Conservation (phyloP, 2,329 filamentous ascomycete species). For the Paramyrothecium sp. region DNA sequence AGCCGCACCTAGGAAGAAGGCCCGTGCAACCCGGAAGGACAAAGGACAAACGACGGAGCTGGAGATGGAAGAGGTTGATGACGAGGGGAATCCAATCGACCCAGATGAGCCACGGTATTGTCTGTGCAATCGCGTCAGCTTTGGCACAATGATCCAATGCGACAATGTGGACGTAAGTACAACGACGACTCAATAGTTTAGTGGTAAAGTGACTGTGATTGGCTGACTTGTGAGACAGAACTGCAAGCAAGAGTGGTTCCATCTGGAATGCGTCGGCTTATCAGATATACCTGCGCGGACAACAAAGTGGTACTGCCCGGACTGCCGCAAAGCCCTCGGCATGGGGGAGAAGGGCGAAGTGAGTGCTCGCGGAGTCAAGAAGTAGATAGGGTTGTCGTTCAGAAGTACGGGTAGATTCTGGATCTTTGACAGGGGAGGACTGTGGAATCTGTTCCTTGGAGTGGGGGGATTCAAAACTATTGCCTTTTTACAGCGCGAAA, state of each 20-base stretch:
- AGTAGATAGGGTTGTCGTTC: constrained; percentile 18
- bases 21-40: constrained; percentile 46
- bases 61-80: constrained; percentile 60
- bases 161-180: constrained; percentile 71
- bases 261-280: constrained; percentile 73
- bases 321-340: constrained; percentile 64
- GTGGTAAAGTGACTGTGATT: not conserved
- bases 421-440: constrained; percentile 7
- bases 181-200: constrained; percentile 6
- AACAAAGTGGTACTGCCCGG: constrained; percentile 82
- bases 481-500: too few relatives aligned
- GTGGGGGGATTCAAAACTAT: too few relatives aligned
- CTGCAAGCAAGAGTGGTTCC: constrained; percentile 84
- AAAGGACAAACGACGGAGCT: constrained; percentile 39
- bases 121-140: constrained; percentile 75
- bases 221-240: constrained; percentile 35
- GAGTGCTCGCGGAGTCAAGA: constrained; percentile 55
- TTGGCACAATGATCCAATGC: constrained; percentile 80
- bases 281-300: constrained; percentile 66
- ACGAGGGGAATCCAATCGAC: constrained; percentile 69
- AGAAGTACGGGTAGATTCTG: not conserved
- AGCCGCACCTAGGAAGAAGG: constrained; percentile 66
- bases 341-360: constrained; percentile 65
- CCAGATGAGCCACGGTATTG: constrained; percentile 77
- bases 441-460: not conserved